Conservation (phyloP, 2,329 filamentous ascomycete species). For the Xylaria sp. region DNA sequence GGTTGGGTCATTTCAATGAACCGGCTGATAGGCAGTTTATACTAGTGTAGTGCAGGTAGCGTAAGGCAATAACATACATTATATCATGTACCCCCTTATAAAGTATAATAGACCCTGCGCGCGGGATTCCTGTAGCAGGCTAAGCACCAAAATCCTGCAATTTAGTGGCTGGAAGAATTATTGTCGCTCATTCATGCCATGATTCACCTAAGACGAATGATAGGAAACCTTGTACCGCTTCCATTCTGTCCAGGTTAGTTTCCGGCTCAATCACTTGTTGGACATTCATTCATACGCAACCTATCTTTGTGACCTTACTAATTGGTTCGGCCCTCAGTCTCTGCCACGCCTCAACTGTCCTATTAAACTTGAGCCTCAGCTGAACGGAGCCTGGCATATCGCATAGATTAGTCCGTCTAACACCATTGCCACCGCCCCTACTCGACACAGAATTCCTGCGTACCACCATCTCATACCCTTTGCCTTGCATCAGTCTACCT, state of each 20-base stretch:
- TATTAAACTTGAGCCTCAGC: slow-evolving; percentile 39
- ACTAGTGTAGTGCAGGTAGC: slow-evolving; percentile 22
- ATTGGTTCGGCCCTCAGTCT: slow-evolving; percentile 32
- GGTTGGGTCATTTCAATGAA: slow-evolving; percentile 15
- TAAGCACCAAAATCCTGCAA: slow-evolving; percentile 42
- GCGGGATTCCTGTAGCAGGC: slow-evolving; percentile 36
- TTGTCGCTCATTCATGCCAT: slow-evolving; percentile 40
- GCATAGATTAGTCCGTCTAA: slow-evolving; percentile 15
- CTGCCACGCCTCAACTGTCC: slow-evolving; percentile 30
- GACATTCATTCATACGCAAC: slow-evolving; percentile 20
- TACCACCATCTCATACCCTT: slow-evolving; percentile 18
- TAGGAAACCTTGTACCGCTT: slow-evolving; percentile 36
- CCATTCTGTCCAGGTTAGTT: slow-evolving; percentile 23
- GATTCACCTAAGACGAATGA: slow-evolving; percentile 24
- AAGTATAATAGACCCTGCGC: slow-evolving; percentile 24
- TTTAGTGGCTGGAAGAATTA: slow-evolving; percentile 51
- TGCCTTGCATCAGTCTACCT: background rate
- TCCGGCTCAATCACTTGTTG: slow-evolving; percentile 31
- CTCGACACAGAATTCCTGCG: slow-evolving; percentile 8
- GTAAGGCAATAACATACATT: slow-evolving; percentile 25
- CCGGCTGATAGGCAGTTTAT: slow-evolving; percentile 21
- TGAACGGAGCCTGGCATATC: slow-evolving; percentile 34
- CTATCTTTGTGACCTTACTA: slow-evolving; percentile 22
- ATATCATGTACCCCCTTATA: slow-evolving; percentile 19
- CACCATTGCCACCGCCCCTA: slow-evolving; percentile 6